Evolutionary conservation across 306 rosid genomes (phyloP).

Genomic region (Castanea sativa): DNA sequence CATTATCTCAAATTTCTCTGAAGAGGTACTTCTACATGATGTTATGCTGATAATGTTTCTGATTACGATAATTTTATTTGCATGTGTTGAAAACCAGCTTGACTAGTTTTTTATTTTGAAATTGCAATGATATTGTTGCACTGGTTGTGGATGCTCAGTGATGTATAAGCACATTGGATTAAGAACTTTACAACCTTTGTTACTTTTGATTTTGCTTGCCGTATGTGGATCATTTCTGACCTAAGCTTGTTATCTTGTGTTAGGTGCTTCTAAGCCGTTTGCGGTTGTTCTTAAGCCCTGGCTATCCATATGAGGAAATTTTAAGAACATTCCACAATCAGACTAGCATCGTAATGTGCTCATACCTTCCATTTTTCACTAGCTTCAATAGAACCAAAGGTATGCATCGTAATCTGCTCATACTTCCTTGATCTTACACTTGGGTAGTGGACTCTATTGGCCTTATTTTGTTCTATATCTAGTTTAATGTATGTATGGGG

Average conservation of each 20-base stretch:
- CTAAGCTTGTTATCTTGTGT: slow-evolving; percentile 22
- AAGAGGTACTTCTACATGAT: not conserved
- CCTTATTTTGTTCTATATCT: slow-evolving; percentile 2
- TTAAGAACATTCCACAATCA: slow-evolving; percentile 92
- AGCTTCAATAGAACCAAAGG: slow-evolving; percentile 95
- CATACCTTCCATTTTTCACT: slow-evolving; percentile 82
- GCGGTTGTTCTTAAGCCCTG: slow-evolving; percentile 99
- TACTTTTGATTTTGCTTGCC: not conserved
- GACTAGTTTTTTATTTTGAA: not conserved
- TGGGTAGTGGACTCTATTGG: not conserved
- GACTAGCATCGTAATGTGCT: slow-evolving; percentile 94
- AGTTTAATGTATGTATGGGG: slow-evolving; percentile 10
- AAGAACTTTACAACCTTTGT: not conserved
- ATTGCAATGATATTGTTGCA: not conserved
- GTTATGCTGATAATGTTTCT: not conserved
- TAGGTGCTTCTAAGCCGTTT: slow-evolving; percentile 95
- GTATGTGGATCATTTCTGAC: not conserved
- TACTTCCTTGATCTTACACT: slow-evolving; percentile 4
- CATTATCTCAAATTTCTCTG: not conserved
- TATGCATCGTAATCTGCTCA: slow-evolving; percentile 12
- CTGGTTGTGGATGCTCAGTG: not conserved
- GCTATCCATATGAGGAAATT: slow-evolving; percentile 97
- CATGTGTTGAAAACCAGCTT: not conserved
- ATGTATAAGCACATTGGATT: not conserved
- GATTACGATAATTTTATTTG: not conserved